These are phyloP conservation scores for Ormosia emarginata DNA, from an alignment of 306 rosid species.

Conservation along the genomic window DNA sequence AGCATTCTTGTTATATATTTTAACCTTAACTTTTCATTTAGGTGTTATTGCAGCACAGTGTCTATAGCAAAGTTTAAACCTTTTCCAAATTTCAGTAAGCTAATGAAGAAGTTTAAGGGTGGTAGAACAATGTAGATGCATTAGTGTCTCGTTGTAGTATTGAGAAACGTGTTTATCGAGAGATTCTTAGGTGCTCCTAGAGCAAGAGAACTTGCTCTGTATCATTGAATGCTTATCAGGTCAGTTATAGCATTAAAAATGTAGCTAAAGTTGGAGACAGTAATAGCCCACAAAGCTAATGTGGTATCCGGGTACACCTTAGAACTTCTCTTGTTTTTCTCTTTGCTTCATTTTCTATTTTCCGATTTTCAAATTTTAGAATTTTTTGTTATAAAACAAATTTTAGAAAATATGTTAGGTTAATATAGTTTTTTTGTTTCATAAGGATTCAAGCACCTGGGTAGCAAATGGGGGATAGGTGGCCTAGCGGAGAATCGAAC, in stretches of 20 bases:
- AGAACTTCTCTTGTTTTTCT: background rate
- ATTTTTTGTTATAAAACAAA: background rate
- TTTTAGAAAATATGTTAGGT: background rate
- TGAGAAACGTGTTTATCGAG: background rate
- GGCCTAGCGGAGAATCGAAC: background rate
- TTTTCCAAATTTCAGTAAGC: background rate
- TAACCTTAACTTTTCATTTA: background rate
- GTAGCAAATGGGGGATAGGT: background rate
- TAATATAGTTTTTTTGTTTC: background rate
- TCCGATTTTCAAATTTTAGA: background rate
- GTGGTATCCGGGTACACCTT: background rate
- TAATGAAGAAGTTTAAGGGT: background rate
- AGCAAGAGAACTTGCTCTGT: background rate
- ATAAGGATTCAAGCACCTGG: background rate
- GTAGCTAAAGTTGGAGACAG: background rate
- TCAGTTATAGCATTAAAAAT: background rate
- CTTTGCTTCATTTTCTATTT: background rate
- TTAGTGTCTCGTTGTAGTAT: background rate
- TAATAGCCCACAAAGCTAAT: background rate
- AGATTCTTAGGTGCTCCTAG: background rate
- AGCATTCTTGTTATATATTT: background rate
- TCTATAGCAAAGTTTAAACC: background rate
- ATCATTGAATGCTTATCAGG: background rate
- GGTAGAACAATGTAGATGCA: constrained; percentile 1
- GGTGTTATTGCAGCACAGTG: background rate